phyloP scores from a whole-genome alignment of 768 basidiomycete genomes.

The Boletus rufocinnamomeus region DNA sequence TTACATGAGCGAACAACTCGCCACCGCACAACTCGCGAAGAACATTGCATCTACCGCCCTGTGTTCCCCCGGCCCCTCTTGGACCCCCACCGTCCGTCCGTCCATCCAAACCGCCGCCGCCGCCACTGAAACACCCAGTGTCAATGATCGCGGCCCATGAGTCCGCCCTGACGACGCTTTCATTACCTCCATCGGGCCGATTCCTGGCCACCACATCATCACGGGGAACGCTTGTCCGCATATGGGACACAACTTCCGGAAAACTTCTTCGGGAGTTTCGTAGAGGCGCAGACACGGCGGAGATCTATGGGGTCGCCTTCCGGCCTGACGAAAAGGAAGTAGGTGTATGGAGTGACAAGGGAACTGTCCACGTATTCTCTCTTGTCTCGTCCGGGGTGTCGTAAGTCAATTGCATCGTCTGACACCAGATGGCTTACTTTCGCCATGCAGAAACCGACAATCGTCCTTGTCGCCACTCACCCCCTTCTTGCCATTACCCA shows the following conservation, averaged over 20 bases:
- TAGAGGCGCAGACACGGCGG: constrained; percentile 85
- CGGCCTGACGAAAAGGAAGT: constrained; percentile 83
- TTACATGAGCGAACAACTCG: no score
- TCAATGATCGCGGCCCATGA: constrained; percentile 86
- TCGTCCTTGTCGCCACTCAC: constrained; percentile 80
- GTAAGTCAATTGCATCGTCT: constrained; percentile 45
- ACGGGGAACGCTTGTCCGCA: constrained; percentile 81
- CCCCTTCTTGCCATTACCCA: constrained; percentile 80
- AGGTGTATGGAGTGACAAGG: constrained; percentile 94
- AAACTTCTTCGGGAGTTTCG: constrained; percentile 79
- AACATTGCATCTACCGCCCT: constrained; percentile 86
- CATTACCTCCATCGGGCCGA: constrained; percentile 75
- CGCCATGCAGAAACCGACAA: constrained; percentile 69
- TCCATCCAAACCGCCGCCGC: constrained; percentile 56
- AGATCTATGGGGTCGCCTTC: constrained; percentile 89
- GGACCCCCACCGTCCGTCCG: constrained; percentile 57
- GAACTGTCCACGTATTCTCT: constrained; percentile 89
- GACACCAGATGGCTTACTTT: constrained; percentile 7
- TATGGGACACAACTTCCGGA: constrained; percentile 79
- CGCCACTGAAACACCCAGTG: constrained; percentile 62
- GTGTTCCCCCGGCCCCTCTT: constrained; percentile 56
- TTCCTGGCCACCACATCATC: constrained; percentile 82
- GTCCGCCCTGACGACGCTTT: constrained; percentile 74
- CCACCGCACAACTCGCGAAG: no score
- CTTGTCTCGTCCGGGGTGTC: constrained; percentile 63